These are phyloP conservation scores for Cryptococcus depauperatus DNA, from an alignment of 1,284 basidiomycete genomes.

Conservation along the genomic window DNA sequence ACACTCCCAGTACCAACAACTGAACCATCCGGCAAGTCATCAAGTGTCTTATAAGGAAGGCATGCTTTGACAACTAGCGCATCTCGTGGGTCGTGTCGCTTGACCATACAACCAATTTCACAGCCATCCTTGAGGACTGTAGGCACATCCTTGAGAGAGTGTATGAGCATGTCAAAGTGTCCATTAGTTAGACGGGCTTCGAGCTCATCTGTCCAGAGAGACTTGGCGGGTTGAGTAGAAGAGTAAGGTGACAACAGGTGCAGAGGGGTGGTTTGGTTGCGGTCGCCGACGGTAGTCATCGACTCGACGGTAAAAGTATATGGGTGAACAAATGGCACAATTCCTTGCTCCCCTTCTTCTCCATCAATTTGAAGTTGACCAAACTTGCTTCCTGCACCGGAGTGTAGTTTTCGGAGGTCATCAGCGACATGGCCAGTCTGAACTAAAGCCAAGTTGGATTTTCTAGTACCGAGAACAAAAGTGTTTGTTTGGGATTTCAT, in stretches of 20 bases:
- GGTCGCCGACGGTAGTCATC: constrained; percentile 87
- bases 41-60: constrained; percentile 62
- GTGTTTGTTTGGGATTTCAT: constrained; percentile 15
- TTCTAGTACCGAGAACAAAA: constrained; percentile 67
- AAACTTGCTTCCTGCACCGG: constrained; percentile 16
- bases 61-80: constrained; percentile 79
- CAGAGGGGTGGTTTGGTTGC: constrained; percentile 63
- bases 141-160: constrained; percentile 90
- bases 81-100: constrained; percentile 85
- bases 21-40: constrained; percentile 78
- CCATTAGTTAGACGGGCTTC: constrained; percentile 69
- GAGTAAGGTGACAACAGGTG: constrained; percentile 46
- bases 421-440: constrained; percentile 71
- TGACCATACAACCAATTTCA: constrained; percentile 73
- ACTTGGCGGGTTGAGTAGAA: constrained; percentile 54
- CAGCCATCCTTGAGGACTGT: constrained; percentile 78
- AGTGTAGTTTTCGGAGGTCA: constrained; percentile 51
- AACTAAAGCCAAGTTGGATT: constrained; percentile 73
- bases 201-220: constrained; percentile 91
- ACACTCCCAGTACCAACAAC: constrained; percentile 94
- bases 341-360: constrained; percentile 1
- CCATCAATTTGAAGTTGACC: not conserved
- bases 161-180: constrained; percentile 84
- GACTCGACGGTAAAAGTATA: constrained; percentile 62
- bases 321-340: constrained; percentile 1